These are phyloP conservation scores for Orbilia javanica DNA, from an alignment of 2,329 filamentous ascomycete species.

Conservation along the genomic window DNA sequence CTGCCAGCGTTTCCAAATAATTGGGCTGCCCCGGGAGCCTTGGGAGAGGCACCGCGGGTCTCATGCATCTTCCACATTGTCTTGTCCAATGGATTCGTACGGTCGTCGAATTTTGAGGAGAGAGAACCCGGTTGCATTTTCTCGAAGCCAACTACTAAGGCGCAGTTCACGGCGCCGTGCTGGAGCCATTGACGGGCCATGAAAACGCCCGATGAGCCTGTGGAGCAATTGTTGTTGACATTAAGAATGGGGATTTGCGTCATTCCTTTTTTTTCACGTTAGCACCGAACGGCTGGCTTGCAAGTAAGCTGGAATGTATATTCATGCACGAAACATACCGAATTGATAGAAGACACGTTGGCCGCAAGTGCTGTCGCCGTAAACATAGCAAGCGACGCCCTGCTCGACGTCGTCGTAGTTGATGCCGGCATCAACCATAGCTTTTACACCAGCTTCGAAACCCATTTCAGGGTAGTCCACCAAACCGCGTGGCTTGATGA, in stretches of 20 bases:
- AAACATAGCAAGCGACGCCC: conserved; percentile 97
- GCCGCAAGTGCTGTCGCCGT: conserved; percentile 92
- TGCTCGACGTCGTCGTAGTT: conserved; percentile 97
- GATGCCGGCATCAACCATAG: conserved; percentile 81
- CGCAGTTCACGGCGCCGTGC: conserved; percentile 84
- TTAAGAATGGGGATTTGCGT: conserved; percentile 97
- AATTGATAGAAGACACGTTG: conserved; percentile 99
- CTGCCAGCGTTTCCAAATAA: conserved; percentile 94
- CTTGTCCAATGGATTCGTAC: conserved; percentile 81
- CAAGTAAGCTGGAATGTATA: neutral
- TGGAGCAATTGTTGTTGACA: conserved; percentile 98
- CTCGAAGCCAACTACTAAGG: conserved; percentile 94
- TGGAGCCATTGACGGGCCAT: conserved; percentile 85
- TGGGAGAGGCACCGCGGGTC: conserved; percentile 79
- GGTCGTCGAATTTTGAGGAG: conserved; percentile 85
- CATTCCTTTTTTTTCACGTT: conserved; percentile 69
- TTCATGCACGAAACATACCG: conserved; percentile 69
- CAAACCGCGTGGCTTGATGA: conserved; percentile 95
- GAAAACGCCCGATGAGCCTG: conserved; percentile 88
- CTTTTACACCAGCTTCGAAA: conserved; percentile 91
- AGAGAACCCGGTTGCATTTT: conserved; percentile 97
- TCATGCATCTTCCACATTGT: conserved; percentile 82
- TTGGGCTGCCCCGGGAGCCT: conserved; percentile 87
- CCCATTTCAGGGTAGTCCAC: conserved; percentile 95
- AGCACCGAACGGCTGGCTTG: neutral